These are phyloP conservation scores for Ligustrum vulgare DNA, from an alignment of 257 asterid species.

Conservation along the genomic window DNA sequence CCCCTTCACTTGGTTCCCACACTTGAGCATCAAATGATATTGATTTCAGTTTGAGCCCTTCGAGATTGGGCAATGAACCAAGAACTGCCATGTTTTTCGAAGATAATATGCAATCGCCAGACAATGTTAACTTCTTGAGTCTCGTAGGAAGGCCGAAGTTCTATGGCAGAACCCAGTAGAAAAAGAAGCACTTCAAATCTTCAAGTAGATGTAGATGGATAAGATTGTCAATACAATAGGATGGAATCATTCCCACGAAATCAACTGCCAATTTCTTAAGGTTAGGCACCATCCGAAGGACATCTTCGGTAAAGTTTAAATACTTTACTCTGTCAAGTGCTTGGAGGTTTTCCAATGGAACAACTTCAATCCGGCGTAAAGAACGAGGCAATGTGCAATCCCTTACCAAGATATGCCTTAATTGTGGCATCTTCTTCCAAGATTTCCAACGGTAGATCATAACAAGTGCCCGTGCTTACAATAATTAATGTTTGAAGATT, in stretches of 20 bases:
- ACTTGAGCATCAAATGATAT: background rate
- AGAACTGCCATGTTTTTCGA: background rate
- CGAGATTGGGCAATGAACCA: constrained; percentile 7
- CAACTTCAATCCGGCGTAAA: too few species aligned
- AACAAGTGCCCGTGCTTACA: too few species aligned
- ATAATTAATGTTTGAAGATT: constrained; percentile 24
- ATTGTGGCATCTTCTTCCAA: constrained; percentile 23
- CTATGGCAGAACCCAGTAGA: too few species aligned
- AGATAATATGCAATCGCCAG: background rate
- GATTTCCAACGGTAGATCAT: background rate
- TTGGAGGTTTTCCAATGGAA: too few species aligned
- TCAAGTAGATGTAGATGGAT: too few species aligned
- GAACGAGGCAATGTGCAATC: background rate
- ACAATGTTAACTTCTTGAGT: constrained; percentile 10
- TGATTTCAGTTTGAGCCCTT: constrained; percentile 15
- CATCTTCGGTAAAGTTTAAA: too few species aligned
- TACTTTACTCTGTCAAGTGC: too few species aligned
- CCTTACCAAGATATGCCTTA: constrained; percentile 27
- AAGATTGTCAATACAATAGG: too few species aligned
- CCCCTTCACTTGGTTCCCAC: constrained; percentile 19
- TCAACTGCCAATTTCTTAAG: too few species aligned
- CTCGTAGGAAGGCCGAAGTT: background rate
- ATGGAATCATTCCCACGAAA: too few species aligned
- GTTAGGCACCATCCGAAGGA: too few species aligned
- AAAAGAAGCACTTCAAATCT: too few species aligned